Percentiles rank a stretch among this genome's conserved stretches.
These are phyloP conservation scores for Jacaranda mimosifolia DNA, from an alignment of 257 asterid species.

Conservation along the genomic window DNA sequence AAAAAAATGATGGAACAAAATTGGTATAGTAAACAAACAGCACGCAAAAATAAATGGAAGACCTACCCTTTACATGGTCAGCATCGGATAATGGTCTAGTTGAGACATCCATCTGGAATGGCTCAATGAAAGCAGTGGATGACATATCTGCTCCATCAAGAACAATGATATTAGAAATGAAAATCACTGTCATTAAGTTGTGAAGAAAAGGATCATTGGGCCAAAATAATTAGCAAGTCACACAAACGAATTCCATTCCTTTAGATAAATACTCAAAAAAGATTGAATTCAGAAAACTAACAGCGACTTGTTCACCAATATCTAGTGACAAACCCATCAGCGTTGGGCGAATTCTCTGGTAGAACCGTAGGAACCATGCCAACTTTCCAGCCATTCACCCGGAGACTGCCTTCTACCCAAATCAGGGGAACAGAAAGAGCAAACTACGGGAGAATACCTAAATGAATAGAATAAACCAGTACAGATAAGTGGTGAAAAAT, in stretches of 20 bases:
- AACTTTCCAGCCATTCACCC: conserved; percentile 94
- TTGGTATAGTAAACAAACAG: no score
- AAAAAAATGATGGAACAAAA: no score
- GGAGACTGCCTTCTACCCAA: conserved; percentile 82
- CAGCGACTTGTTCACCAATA: conserved; percentile 62
- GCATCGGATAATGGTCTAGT: conserved; percentile 88
- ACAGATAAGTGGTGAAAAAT: background rate
- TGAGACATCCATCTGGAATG: conserved; percentile 85
- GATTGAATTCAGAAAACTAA: background rate
- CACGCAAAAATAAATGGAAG: background rate
- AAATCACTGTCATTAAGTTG: background rate
- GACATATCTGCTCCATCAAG: conserved; percentile 80
- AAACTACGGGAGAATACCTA: conserved; percentile 80
- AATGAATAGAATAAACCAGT: conserved; percentile 19
- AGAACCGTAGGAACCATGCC: conserved; percentile 98
- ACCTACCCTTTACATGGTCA: conserved; percentile 86
- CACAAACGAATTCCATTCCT: background rate
- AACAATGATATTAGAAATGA: background rate
- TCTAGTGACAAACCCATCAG: conserved; percentile 95
- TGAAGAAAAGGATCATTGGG: background rate
- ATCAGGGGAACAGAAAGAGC: conserved; percentile 86
- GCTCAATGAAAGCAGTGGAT: conserved; percentile 96
- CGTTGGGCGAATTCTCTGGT: conserved; percentile 96
- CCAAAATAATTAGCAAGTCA: background rate
- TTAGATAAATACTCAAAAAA: background rate